Base-by-base conservation (phyloP, 306 rosid genomes). In the Coriaria nepalensis region DNA sequence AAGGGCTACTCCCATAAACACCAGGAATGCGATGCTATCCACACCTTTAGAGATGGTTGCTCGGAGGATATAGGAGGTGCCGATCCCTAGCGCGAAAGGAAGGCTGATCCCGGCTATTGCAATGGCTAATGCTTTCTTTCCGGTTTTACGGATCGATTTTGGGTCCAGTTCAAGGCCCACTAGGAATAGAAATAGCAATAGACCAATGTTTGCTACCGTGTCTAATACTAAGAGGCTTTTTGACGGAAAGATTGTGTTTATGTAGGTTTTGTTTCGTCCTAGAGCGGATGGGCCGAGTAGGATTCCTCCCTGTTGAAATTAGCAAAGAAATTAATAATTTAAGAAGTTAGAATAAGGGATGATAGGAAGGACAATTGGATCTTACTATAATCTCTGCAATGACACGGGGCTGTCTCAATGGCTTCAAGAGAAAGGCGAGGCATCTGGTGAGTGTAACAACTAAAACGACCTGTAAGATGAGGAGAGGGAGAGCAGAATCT, bases 1-100 rank as follows among this genome's bases (percentile, higher is more conserved):
- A 32, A 83, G 78, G 2, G 88, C 85, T 2, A 83, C 88, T 2
- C 94, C 88, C 71, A 69, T 76, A 65, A 83, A 83, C 0, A 83
- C 77, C 9, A 83, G 69, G 52, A 83, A 83, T 5, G 85, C 73
- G 8, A 75, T 59, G 56, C 53, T 50, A 2, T 51, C 6, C 10
- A 70, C 80, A 15, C 83, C 90, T 49, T 65, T 35, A 35, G 83
- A 59, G 11, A 80, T 72, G 4, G 86, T 80, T 57, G 55, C 55
- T 0, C 68, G 62, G 20, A 83, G 73, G 8, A 9, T 73, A 38
- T 59, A 40, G 4, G 90, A 83, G 45, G 90, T 56, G 9, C 86
- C 94, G n/a, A 83, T 65, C 45, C 94, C 94, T 49, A 80, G 49
- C 2, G 37, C 10, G 49, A 83, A 83, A 2, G 94, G 94, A 12